Conservation (phyloP, 2,329 filamentous ascomycete genomes). For the Fusarium sp. region DNA sequence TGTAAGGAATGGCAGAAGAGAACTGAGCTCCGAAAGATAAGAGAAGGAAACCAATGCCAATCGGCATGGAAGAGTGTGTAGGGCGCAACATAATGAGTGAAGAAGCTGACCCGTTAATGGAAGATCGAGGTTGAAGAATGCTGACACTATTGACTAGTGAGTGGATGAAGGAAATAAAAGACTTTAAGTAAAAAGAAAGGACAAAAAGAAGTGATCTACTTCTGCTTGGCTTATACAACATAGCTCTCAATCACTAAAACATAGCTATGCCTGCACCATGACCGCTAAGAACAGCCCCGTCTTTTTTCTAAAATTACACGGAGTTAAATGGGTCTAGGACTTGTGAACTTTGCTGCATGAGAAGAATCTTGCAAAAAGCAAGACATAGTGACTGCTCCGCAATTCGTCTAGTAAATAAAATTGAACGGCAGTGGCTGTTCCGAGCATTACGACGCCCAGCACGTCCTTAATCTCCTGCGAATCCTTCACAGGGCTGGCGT, state of each 20-base stretch:
- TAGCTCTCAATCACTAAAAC: not conserved
- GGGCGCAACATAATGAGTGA: conserved; percentile 31
- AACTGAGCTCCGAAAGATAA: conserved; percentile 19
- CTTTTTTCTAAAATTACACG: conserved; percentile 2
- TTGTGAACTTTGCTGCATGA: too few species aligned
- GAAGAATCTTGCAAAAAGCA: not conserved
- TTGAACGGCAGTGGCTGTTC: not conserved
- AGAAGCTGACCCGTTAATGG: conserved; percentile 16
- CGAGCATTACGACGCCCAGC: not conserved
- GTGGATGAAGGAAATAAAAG: conserved; percentile 5
- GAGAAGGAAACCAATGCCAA: conserved; percentile 25
- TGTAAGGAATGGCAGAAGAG: conserved; percentile 18
- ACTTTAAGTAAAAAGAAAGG: conserved; percentile 22
- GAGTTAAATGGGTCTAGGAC: not conserved
- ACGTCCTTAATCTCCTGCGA: conserved; percentile 13
- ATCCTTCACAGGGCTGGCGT: conserved; percentile 3
- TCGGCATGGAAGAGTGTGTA: conserved; percentile 13
- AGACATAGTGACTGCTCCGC: too few species aligned
- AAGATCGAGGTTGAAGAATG: conserved; percentile 5
- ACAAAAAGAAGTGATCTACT: not conserved
- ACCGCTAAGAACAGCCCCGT: not conserved
- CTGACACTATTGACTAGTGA: not conserved
- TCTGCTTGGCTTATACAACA: not conserved
- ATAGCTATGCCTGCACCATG: not conserved
- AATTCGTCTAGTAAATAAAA: too few species aligned